phyloP scores from a whole-genome alignment of 768 basidiomycete genomes.

The Hericium erinaceus region DNA sequence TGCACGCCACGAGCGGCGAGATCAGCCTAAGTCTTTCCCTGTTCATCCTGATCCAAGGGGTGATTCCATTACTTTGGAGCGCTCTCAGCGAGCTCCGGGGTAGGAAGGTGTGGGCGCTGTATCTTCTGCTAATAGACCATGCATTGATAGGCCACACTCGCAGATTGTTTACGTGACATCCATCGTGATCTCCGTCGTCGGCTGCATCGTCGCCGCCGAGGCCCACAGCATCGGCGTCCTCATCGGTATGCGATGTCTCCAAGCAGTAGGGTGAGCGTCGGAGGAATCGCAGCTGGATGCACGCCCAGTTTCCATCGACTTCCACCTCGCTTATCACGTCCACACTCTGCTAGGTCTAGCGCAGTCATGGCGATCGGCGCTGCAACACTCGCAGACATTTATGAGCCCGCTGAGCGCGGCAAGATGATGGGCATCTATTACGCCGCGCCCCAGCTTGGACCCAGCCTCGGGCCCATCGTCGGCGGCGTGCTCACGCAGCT shows the following conservation, averaged over 20 bases:
- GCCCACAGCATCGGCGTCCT: conserved; percentile 45
- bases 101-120: conserved; percentile 38
- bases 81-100: conserved; percentile 69
- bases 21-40: conserved; percentile 61
- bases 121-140: not conserved
- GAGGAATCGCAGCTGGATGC: not conserved
- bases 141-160: not conserved
- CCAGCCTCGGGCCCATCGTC: conserved; percentile 56
- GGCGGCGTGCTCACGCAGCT: conserved; percentile 60
- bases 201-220: conserved; percentile 46
- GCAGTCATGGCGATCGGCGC: conserved; percentile 67
- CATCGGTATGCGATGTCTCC: conserved; percentile 61
- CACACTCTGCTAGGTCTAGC: conserved; percentile 28
- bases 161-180: conserved; percentile 49
- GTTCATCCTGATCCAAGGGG: conserved; percentile 70
- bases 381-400: conserved; percentile 72
- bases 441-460: conserved; percentile 69
- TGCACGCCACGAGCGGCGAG: conserved; percentile 50
- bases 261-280: conserved; percentile 48
- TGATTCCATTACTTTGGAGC: conserved; percentile 58
- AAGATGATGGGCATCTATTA: conserved; percentile 76
- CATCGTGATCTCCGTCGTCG: conserved; percentile 42
- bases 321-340: conserved; percentile 1
- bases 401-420: conserved; percentile 65
- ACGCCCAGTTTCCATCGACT: not conserved